These are phyloP conservation scores for Pythium phragmiticola DNA, from an alignment of 352 stramenopile species.

Conservation along the genomic window DNA sequence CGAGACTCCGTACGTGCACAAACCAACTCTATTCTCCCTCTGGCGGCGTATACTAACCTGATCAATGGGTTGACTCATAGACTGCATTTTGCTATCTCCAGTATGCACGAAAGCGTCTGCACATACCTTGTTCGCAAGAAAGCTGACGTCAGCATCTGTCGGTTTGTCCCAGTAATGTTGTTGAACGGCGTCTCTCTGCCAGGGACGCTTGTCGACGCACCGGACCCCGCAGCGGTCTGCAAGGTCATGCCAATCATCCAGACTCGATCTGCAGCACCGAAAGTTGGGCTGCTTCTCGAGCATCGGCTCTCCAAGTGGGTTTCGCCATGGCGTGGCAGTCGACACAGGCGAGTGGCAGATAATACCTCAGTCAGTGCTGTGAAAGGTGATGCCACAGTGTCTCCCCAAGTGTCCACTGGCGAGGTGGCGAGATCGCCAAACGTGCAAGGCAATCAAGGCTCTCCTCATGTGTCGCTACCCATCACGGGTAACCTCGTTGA, in stretches of 20 bases:
- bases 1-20: conserved; percentile 61
- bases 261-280: conserved; percentile 29
- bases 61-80: conserved; percentile 24
- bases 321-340: conserved; percentile 16
- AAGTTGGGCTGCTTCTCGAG: conserved; percentile 17
- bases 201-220: conserved; percentile 64
- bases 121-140: conserved; percentile 54
- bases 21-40: not conserved
- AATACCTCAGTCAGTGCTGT: not conserved
- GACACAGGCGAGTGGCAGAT: conserved; percentile 17
- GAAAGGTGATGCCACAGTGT: conserved; percentile 17
- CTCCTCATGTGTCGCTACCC: not conserved
- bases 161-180: conserved; percentile 55
- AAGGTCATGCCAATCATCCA: conserved; percentile 65
- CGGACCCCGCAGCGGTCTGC: conserved; percentile 41
- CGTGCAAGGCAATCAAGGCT: not conserved
- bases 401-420: not conserved
- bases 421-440: not conserved
- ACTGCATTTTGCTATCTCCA: conserved; percentile 81
- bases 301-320: conserved; percentile 18
- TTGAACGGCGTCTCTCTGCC: conserved; percentile 51
- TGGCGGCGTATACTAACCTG: not conserved
- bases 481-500: conserved; percentile 26
- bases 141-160: conserved; percentile 60
- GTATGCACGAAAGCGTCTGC: conserved; percentile 68